phyloP scores from a whole-genome alignment of 176 grass and related monocot genomes.

The Thinopyrum elongatum region DNA sequence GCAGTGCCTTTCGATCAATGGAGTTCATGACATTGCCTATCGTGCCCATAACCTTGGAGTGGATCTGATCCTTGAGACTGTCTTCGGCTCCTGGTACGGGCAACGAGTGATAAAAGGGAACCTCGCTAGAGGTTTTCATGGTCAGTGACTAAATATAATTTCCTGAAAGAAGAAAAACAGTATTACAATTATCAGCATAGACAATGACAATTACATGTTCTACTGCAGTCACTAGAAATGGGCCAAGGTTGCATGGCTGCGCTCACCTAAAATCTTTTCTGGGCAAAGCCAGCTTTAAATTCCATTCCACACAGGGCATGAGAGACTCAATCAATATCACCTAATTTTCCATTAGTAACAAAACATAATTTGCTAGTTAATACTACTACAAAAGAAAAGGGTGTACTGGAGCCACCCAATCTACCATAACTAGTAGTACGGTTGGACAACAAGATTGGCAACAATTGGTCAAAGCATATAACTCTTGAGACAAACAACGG shows the following conservation, averaged over 20 bases:
- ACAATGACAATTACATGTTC: neutral
- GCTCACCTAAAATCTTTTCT: neutral
- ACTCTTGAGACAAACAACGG: neutral
- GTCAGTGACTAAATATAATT: constrained; percentile 2
- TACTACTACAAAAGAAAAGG: neutral
- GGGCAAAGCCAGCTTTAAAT: neutral
- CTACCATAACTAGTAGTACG: neutral
- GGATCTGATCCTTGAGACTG: constrained; percentile 36
- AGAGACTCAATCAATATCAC: neutral
- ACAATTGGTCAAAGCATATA: neutral
- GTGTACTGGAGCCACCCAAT: neutral
- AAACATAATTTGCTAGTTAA: neutral
- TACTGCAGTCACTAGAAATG: neutral
- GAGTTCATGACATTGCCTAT: constrained; percentile 27
- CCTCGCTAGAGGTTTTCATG: constrained; percentile 40
- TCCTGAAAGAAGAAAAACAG: constrained; percentile 28
- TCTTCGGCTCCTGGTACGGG: constrained; percentile 29
- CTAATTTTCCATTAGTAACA: neutral
- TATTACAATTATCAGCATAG: neutral
- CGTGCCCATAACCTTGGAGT: constrained; percentile 35
- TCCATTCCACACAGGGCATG: neutral
- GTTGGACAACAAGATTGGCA: neutral
- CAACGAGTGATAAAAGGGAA: constrained; percentile 43
- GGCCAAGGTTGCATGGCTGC: neutral
- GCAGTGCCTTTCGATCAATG: constrained; percentile 27